Base-by-base conservation (phyloP, 139 green algal species). In the Chlamydomonas sp. region DNA sequence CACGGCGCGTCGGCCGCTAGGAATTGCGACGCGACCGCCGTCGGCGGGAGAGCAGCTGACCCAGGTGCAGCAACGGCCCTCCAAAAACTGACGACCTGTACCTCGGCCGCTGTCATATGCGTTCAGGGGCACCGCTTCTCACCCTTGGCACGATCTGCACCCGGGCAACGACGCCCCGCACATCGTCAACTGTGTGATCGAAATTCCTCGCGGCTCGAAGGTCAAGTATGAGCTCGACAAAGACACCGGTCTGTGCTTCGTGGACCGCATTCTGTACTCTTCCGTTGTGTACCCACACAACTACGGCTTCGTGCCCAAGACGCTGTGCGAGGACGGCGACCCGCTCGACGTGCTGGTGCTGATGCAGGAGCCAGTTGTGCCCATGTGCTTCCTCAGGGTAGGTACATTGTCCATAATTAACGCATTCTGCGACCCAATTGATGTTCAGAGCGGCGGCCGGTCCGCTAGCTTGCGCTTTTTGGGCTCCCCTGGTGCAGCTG, bases 221-320 rank as follows among this genome's bases (percentile, higher is more conserved):
- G 97, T 99, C 83, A 99, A 99, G 91, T 97, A 99, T 87, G 97
- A 99, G 92, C 93, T 99, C 75, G 97, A 99, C 93, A 99, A 99
- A 89, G 90, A 93, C 77, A 94, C 93, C 12, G 95, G 94, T 72
- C 85, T 97, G 69, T 90, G 90, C 79, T 96, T 93, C 78, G 96
- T 99, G 0, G 97, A 99, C 92, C 95, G 97, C 73, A 95, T 99
- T 20, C 92, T 99, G 17, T 99, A 98, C 91, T 98, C 95, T 14
- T 96, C 91, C 18, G 97, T 99, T 0, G 96, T 99, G 4, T 99
- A 99, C 87, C 97, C 97, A 17, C 96, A 98, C 91, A 98, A 98
- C 95, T 98, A 98, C 85, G 95, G 92, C 77, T 99, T 99, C 92
- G 97, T 99, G 84, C 97, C 97, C 62, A 96, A 96, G 88, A 99